A percentile compares a stretch with the other conserved stretches of the same genome.
Conservation (phyloP, 78 protist species). For the Mastigamoeba balamuthi region DNA sequence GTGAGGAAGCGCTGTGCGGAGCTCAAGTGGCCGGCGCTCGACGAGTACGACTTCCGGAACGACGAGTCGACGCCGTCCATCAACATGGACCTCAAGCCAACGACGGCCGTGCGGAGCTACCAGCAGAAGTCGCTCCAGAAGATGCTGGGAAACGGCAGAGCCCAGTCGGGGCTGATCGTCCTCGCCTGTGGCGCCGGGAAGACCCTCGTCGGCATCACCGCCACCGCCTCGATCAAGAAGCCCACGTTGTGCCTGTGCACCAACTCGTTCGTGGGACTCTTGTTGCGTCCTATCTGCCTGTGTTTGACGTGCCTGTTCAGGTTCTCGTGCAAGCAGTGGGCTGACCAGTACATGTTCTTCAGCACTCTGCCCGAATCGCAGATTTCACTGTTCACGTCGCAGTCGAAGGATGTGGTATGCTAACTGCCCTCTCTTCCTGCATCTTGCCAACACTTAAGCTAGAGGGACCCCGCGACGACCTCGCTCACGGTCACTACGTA, state of each 20-base stretch:
- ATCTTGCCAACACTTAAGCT: too few relatives aligned
- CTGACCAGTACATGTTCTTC: slow-evolving; percentile 75
- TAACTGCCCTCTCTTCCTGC: too few relatives aligned
- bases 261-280: not conserved
- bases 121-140: slow-evolving; percentile 33
- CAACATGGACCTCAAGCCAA: slow-evolving; percentile 71
- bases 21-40: slow-evolving; percentile 72
- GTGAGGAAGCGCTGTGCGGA: slow-evolving; percentile 66
- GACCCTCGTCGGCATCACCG: slow-evolving; percentile 94
- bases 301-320: slow-evolving; percentile 1
- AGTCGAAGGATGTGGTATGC: slow-evolving; percentile 22
- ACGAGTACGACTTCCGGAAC: slow-evolving; percentile 87
- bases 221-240: slow-evolving; percentile 75
- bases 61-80: slow-evolving; percentile 51
- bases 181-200: slow-evolving; percentile 99
- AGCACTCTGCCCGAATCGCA: slow-evolving; percentile 24
- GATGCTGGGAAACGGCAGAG: slow-evolving; percentile 52
- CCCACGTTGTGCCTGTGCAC: slow-evolving; percentile 79
- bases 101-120: slow-evolving; percentile 69
- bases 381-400: slow-evolving; percentile 67
- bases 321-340: slow-evolving; percentile 94
- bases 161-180: slow-evolving; percentile 96
- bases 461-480: too few relatives aligned
- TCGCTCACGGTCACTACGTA: slow-evolving; percentile 91
- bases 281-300: too few relatives aligned